These are phyloP conservation scores for Myochromella boudieri DNA, from an alignment of 768 basidiomycete species.

Conservation along the genomic window DNA sequence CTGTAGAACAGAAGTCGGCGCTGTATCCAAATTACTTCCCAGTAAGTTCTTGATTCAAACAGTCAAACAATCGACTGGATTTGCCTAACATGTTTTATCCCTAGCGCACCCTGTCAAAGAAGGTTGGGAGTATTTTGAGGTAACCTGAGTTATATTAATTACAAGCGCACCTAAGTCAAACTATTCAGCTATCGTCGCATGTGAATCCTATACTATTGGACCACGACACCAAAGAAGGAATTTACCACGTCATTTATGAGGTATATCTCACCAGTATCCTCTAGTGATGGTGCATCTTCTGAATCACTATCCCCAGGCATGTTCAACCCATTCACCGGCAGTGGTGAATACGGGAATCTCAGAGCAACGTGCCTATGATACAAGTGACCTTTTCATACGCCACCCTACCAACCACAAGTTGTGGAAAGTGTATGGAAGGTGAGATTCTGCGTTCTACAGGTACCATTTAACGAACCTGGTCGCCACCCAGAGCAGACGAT, in stretches of 20 bases:
- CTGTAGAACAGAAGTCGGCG: too few relatives aligned
- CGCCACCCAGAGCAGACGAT: constrained; percentile 37
- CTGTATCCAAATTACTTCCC: too few relatives aligned
- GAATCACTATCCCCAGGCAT: too few relatives aligned
- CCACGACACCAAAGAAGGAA: constrained; percentile 2
- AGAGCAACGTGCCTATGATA: constrained; percentile 32
- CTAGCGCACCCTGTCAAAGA: constrained; percentile 12
- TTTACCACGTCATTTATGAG: constrained; percentile 9
- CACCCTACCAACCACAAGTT: constrained; percentile 37
- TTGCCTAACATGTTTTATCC: too few relatives aligned
- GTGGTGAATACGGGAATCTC: constrained; percentile 32
- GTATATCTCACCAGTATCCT: too few relatives aligned
- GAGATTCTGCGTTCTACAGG: too few relatives aligned
- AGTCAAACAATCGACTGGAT: too few relatives aligned
- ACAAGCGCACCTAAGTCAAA: background rate
- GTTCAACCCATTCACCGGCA: constrained; percentile 19
- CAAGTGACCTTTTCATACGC: constrained; percentile 37
- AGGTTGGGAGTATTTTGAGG: constrained; percentile 19
- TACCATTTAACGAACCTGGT: too few relatives aligned
- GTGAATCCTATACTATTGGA: constrained; percentile 2
- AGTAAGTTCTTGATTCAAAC: too few relatives aligned
- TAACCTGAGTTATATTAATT: background rate
- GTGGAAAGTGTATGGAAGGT: constrained; percentile 39
- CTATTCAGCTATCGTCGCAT: constrained; percentile 5
- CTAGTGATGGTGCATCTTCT: too few relatives aligned